These are phyloP conservation scores for Trypanosoma caninum DNA, from an alignment of 208 protist species.

Conservation along the genomic window DNA sequence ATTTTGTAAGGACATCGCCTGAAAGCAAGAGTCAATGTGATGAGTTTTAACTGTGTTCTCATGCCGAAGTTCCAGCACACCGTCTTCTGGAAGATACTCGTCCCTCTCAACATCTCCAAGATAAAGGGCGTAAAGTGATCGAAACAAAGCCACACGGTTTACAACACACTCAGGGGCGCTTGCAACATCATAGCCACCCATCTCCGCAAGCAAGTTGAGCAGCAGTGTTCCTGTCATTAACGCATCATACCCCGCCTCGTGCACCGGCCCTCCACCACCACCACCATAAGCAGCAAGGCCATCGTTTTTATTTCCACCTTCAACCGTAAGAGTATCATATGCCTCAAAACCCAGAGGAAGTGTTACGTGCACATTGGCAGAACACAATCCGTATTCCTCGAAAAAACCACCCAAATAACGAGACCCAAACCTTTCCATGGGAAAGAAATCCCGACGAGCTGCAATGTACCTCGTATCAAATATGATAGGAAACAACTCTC, in stretches of 20 bases:
- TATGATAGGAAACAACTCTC: constrained; percentile 52
- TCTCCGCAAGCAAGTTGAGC: constrained; percentile 59
- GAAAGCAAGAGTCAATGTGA: constrained; percentile 45
- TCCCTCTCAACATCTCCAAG: constrained; percentile 25
- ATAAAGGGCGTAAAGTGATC: constrained; percentile 50
- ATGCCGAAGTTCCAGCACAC: constrained; percentile 46
- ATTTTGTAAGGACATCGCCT: constrained; percentile 22
- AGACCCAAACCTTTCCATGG: constrained; percentile 30
- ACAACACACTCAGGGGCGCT: constrained; percentile 24
- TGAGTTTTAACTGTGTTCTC: constrained; percentile 28
- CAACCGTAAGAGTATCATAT: constrained; percentile 48
- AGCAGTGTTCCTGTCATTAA: constrained; percentile 65
- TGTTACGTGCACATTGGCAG: constrained; percentile 32
- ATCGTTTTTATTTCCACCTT: constrained; percentile 6
- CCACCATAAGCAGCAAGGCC: background rate
- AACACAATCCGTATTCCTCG: constrained; percentile 45
- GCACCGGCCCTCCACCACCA: constrained; percentile 14
- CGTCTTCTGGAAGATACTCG: constrained; percentile 38
- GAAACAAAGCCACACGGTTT: constrained; percentile 58
- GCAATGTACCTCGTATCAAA: constrained; percentile 69
- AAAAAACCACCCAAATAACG: constrained; percentile 48
- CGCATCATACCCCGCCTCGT: constrained; percentile 77
- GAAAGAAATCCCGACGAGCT: constrained; percentile 34
- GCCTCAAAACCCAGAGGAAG: constrained; percentile 61
- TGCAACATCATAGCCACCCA: constrained; percentile 23